Base-by-base conservation (phyloP, 1,139 yeast genomes). In the Hyphopichia fennica region DNA sequence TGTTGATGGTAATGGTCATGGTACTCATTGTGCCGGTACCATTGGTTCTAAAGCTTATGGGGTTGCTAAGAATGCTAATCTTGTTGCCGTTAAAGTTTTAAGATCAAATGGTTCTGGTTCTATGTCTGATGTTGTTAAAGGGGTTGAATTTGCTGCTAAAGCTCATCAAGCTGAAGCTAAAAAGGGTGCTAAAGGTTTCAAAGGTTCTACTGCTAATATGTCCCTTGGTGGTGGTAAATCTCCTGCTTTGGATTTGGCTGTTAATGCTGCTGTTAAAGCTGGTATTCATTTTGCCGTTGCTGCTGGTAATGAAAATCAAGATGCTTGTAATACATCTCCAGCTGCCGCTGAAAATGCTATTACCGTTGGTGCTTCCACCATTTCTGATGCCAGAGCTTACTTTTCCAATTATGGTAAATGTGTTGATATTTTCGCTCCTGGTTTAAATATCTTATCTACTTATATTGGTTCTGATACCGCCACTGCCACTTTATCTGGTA, bases 1-100 rank as follows among this genome's bases (percentile, higher is more conserved):
- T 58, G 62, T 71, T 40, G 98, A 93, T 64, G 96, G 95, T 42
- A 91, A 91, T 62, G 99, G 98, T 30, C 77, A 72, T 49, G 77
- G 77, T 31, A 70, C 75, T 36, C 77, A 72, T 51, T 69, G 72
- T 54, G 77, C 77, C 17, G 77, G 77, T 48, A 68, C 66, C 39
- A 70, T 72, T 52, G 77, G 74, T 25, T 67, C 74, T 35, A 60
- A 58, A 50, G 54, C 69, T 10, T 72, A 66, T 47, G 77, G 77
- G 40, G 62, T 72, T 33, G 76, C 77, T 43, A 72, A 72, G 51
- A 57, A 66, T 28, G 77, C 67, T 27, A 59, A 68, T 34, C 53
- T 72, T 47, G 74, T 69, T 40, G 76, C 76, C 7, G 69, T 72
- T 18, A 66, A 69, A 22, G 77, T 71, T 10, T 63, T 71, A 65